Conservation (phyloP, 1,139 yeast species). For the Diutina rugosa region DNA sequence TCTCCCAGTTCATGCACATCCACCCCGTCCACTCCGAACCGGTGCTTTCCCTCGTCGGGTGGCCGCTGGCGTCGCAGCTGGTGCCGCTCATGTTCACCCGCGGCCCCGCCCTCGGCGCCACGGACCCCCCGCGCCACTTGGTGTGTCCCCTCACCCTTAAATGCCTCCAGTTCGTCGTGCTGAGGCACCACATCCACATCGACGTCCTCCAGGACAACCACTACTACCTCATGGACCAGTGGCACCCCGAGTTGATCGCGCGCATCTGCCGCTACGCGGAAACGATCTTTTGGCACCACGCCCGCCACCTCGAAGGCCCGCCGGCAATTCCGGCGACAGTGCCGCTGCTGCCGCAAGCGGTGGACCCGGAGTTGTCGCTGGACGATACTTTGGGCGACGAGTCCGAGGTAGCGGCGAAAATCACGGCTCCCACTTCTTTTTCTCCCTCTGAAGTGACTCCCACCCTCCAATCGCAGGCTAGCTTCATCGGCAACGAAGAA, state of each 20-base stretch:
- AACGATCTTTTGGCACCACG: background rate
- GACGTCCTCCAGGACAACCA: background rate
- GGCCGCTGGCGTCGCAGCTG: background rate
- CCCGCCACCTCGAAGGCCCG: background rate
- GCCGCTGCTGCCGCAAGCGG: background rate
- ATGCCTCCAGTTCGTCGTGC: background rate
- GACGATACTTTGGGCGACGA: background rate
- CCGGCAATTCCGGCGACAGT: background rate
- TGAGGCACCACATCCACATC: background rate
- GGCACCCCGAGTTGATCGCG: background rate
- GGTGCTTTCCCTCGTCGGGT: background rate
- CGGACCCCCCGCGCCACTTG: background rate
- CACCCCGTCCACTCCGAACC: conserved; percentile 2
- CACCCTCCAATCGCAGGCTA: background rate
- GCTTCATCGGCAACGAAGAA: background rate
- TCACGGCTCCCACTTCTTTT: background rate
- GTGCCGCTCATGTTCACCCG: background rate
- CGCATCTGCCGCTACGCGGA: background rate
- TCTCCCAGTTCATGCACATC: background rate
- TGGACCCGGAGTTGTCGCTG: background rate
- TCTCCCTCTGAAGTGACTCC: background rate
- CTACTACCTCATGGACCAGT: background rate
- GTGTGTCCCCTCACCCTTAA: background rate
- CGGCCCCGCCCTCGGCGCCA: background rate
- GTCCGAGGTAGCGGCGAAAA: background rate